These are phyloP conservation scores for Eucalyptus melliodora DNA, from an alignment of 345 rosid genomes.

Conservation along the genomic window DNA sequence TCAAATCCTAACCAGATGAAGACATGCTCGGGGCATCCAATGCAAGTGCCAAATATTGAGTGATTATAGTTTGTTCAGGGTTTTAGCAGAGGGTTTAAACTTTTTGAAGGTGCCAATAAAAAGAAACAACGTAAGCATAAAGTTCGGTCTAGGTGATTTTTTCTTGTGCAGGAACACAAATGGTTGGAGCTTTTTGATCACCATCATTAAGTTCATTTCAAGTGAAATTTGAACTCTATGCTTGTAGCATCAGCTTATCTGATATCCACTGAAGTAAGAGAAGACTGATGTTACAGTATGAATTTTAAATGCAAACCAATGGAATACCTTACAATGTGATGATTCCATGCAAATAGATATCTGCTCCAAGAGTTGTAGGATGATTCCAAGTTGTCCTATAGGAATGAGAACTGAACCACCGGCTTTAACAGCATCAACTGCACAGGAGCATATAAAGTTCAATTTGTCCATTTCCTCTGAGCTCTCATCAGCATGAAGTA, in stretches of 20 bases:
- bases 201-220: background rate
- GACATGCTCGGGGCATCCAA: background rate
- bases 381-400: conserved; percentile 40
- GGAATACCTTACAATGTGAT: conserved; percentile 29
- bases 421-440: conserved; percentile 46
- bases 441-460: conserved; percentile 54
- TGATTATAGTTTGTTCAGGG: background rate
- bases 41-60: background rate
- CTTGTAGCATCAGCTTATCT: background rate
- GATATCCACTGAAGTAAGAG: background rate
- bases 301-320: background rate
- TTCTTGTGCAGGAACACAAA: background rate
- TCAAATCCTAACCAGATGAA: background rate
- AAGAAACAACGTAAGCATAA: background rate
- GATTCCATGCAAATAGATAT: conserved; percentile 38
- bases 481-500: no score
- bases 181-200: background rate
- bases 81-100: background rate
- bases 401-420: conserved; percentile 82
- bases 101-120: background rate
- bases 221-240: background rate
- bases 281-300: background rate
- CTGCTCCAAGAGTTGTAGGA: conserved; percentile 60
- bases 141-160: background rate
- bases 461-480: conserved; percentile 58